phyloP scores from a whole-genome alignment of 495 filamentous ascomycete species.

The Tuber calosporum region DNA sequence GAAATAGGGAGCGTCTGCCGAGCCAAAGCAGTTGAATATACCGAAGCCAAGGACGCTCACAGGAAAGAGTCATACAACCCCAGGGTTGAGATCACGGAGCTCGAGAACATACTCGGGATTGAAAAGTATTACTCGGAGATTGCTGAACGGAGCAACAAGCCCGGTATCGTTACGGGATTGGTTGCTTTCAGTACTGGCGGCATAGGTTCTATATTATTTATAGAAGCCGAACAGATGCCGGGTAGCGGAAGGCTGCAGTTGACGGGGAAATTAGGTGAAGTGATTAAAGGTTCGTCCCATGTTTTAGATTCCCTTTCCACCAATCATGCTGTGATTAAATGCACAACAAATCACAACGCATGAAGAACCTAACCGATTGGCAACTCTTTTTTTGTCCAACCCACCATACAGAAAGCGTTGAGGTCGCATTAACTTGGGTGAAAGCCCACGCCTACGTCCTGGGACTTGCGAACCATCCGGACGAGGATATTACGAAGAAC shows the following conservation, averaged over 20 bases:
- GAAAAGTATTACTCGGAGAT: slow-evolving; percentile 95
- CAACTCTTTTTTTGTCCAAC: slow-evolving; percentile 8
- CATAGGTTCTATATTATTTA: slow-evolving; percentile 94
- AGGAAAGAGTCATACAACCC: slow-evolving; percentile 65
- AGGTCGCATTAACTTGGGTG: slow-evolving; percentile 93
- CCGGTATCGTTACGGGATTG: slow-evolving; percentile 92
- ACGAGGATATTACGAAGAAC: slow-evolving; percentile 92
- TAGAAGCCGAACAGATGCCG: slow-evolving; percentile 96
- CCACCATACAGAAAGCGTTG: slow-evolving; percentile 63
- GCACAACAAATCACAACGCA: slow-evolving; percentile 4
- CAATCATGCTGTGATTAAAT: not conserved
- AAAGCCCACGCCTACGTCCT: slow-evolving; percentile 92
- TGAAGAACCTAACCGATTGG: slow-evolving; percentile 4
- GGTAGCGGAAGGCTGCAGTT: slow-evolving; percentile 86
- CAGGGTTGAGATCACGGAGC: slow-evolving; percentile 62
- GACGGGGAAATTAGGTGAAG: slow-evolving; percentile 97
- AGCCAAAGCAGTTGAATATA: slow-evolving; percentile 88
- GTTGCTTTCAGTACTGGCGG: slow-evolving; percentile 93
- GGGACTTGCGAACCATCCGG: slow-evolving; percentile 68
- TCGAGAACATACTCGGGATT: slow-evolving; percentile 86
- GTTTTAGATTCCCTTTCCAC: slow-evolving; percentile 21
- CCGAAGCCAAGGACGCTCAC: slow-evolving; percentile 77
- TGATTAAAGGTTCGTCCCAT: slow-evolving; percentile 59
- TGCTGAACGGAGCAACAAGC: slow-evolving; percentile 75
- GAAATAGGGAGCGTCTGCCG: slow-evolving; percentile 93